Conservation (phyloP, 2,329 filamentous ascomycete species). For the Penicillium concentricum region DNA sequence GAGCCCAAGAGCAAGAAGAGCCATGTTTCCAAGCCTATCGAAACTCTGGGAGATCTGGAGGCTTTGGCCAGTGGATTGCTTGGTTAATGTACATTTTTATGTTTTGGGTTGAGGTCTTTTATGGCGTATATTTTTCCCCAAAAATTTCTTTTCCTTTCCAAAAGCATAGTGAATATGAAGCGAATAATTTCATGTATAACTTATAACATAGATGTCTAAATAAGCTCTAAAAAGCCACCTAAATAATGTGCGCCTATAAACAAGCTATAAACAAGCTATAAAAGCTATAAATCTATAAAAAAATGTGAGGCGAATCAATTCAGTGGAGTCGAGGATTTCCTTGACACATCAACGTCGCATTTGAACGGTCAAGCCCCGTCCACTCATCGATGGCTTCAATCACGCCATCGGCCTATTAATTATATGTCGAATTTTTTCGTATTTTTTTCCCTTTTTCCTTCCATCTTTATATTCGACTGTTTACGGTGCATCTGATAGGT, state of each 20-base stretch:
- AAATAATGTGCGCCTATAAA: neutral
- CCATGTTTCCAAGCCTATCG: conserved; percentile 30
- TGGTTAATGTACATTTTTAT: conserved; percentile 24
- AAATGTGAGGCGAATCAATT: too few relatives aligned
- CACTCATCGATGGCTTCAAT: conserved; percentile 22
- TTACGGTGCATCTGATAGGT: neutral
- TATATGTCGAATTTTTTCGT: neutral
- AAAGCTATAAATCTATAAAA: too few relatives aligned
- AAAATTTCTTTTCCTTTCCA: conserved; percentile 1
- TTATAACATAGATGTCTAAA: neutral
- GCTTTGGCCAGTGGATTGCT: conserved; percentile 47
- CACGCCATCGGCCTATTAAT: conserved; percentile 25
- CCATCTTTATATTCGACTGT: neutral
- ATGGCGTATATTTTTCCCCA: conserved; percentile 8
- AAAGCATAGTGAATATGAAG: conserved; percentile 23
- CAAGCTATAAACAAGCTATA: neutral
- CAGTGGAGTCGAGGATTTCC: neutral
- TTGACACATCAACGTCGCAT: neutral
- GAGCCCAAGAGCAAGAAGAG: conserved; percentile 23
- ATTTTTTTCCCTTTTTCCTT: neutral
- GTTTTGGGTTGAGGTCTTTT: conserved; percentile 12
- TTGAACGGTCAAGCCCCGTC: neutral
- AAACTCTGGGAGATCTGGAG: conserved; percentile 50
- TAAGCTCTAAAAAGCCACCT: neutral
- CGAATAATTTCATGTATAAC: conserved; percentile 3